phyloP scores from a whole-genome alignment of 148 eudicot species.

The Rhododendron griersonianum region DNA sequence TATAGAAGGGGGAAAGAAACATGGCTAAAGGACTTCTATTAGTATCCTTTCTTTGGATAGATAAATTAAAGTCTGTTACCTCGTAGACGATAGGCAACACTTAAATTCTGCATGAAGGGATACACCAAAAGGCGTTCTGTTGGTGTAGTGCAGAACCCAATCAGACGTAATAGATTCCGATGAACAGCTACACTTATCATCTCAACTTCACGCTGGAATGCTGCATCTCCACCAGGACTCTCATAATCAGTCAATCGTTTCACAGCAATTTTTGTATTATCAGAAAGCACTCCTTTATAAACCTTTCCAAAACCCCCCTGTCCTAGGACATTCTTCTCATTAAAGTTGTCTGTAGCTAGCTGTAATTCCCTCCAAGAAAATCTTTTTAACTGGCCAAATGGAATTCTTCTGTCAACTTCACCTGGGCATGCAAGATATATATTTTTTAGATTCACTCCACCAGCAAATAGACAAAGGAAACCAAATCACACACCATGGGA shows the following conservation, averaged over 20 bases:
- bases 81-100: constrained; percentile 88
- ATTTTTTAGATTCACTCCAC: background rate
- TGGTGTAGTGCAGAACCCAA: constrained; percentile 96
- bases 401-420: constrained; percentile 83
- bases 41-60: background rate
- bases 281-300: constrained; percentile 78
- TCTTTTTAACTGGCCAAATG: constrained; percentile 90
- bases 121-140: constrained; percentile 97
- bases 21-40: background rate
- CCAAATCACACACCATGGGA: background rate
- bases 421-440: constrained; percentile 36
- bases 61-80: constrained; percentile 4
- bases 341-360: constrained; percentile 89
- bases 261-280: constrained; percentile 85
- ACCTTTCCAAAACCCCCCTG: constrained; percentile 99
- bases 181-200: constrained; percentile 99
- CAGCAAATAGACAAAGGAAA: background rate
- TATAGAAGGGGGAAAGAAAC: background rate
- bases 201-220: constrained; percentile 97
- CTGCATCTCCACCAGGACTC: constrained; percentile 92
- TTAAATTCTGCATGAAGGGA: constrained; percentile 92
- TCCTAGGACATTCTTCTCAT: constrained; percentile 89
- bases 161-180: constrained; percentile 75
- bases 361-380: constrained; percentile 92
- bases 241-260: constrained; percentile 79